Conservation (phyloP, 73 alveolate species). For the Symbiodinium natans region DNA sequence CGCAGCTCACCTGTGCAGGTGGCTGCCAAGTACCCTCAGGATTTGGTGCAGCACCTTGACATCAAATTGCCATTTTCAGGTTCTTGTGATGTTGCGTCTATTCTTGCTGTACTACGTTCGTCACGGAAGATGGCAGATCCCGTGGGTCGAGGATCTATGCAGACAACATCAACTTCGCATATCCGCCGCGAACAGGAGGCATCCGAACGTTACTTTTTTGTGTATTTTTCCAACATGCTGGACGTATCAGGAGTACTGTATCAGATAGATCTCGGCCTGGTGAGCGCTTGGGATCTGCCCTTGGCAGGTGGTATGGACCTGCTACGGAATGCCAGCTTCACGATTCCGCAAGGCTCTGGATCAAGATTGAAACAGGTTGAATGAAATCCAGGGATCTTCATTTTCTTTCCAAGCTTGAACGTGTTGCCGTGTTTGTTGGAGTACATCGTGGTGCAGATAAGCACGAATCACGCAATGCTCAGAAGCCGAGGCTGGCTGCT, state of each 20-base stretch:
- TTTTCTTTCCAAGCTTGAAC: no score
- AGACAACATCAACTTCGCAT: slow-evolving; percentile 47
- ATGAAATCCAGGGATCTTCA: no score
- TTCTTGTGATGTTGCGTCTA: neutral
- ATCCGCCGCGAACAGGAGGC: slow-evolving; percentile 17
- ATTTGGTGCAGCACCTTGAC: slow-evolving; percentile 19
- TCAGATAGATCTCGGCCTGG: no score
- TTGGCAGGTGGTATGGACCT: slow-evolving; percentile 19
- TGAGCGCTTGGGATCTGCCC: no score
- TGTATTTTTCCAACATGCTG: neutral
- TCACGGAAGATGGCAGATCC: no score
- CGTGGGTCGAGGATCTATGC: slow-evolving; percentile 33
- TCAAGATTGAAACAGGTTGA: neutral
- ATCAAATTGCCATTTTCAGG: neutral
- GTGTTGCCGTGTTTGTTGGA: no score
- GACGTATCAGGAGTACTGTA: no score
- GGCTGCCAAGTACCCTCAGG: slow-evolving; percentile 46
- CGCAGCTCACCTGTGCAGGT: neutral
- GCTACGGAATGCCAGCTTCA: slow-evolving; percentile 43
- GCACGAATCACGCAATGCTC: no score
- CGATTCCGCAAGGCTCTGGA: slow-evolving; percentile 6
- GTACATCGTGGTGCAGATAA: no score
- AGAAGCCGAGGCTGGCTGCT: no score
- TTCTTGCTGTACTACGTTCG: neutral
- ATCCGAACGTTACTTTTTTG: no score